These are phyloP conservation scores for Colletotrichum falcatum DNA, from an alignment of 2,329 filamentous ascomycete genomes.

Conservation along the genomic window DNA sequence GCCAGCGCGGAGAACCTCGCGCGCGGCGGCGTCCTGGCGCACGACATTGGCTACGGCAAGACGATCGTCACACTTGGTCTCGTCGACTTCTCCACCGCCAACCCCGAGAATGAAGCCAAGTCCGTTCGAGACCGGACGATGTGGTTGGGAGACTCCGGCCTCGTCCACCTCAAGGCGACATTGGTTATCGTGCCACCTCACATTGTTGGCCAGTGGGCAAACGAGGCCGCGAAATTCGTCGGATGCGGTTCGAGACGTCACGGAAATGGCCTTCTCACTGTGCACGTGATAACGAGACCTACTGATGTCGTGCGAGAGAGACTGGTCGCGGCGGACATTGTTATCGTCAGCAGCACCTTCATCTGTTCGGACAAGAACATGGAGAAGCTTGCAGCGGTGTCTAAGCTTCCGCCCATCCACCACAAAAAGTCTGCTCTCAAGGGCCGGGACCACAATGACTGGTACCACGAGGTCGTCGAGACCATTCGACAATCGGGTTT, in stretches of 20 bases:
- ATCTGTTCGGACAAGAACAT: slow-evolving; percentile 18
- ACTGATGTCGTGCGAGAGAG: slow-evolving; percentile 19
- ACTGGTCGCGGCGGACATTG: slow-evolving; percentile 51
- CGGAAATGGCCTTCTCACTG: slow-evolving; percentile 5
- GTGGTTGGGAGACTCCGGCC: slow-evolving; percentile 19
- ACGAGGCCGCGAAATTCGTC: slow-evolving; percentile 51
- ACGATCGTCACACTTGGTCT: slow-evolving; percentile 56
- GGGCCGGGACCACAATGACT: slow-evolving; percentile 17
- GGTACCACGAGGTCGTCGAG: slow-evolving; percentile 20
- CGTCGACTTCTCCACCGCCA: slow-evolving; percentile 46
- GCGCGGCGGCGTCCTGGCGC: slow-evolving; percentile 56
- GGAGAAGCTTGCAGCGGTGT: slow-evolving; percentile 30
- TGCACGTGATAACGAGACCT: slow-evolving; percentile 46
- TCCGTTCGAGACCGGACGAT: slow-evolving; percentile 42
- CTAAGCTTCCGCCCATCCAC: slow-evolving; percentile 22
- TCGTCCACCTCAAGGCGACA: slow-evolving; percentile 49
- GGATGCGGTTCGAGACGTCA: slow-evolving; percentile 2
- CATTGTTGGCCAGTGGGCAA: slow-evolving; percentile 55
- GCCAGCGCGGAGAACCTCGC: slow-evolving; percentile 46
- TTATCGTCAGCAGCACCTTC: slow-evolving; percentile 50
- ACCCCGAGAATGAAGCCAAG: slow-evolving; percentile 19
- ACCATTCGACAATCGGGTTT: slow-evolving; percentile 16
- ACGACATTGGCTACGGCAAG: slow-evolving; percentile 60
- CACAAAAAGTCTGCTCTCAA: neutral
- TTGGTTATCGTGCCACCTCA: slow-evolving; percentile 56